Evolutionary conservation across 2,329 filamentous ascomycete species (phyloP), one percentile per base, ranked within the genome.

Genomic region (Pseudocercospora fijiensis): DNA sequence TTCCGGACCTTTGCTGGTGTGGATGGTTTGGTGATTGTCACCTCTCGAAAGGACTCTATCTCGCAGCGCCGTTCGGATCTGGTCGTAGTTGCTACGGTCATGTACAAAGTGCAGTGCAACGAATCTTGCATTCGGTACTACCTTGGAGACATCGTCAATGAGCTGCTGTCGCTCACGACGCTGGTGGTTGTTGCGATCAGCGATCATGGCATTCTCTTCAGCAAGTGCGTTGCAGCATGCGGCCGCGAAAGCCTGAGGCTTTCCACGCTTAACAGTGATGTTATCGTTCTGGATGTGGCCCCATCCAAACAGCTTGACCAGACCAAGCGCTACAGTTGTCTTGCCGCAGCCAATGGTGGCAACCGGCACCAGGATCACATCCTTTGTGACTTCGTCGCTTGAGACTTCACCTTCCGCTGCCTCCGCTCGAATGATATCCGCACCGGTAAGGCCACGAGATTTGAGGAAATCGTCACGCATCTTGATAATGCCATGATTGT

Each of bases 11-110:
- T 90, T 89, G 52, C 86, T 89, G 10, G 94, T 93, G 73, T 95
- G 92, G 64, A 99, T 98, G 0, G 95, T 99, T 78, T 99, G 95
- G 76, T 99, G 95, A 73, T 98, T 98, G 76, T 99, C 92, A 13
- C 95, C 95, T 22, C 95, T 89, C 5, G 86, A 84, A 20, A 97
- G 80, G 0, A 99, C 91, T 57, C 95, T 88, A 67, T 88, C 84
- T 62, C 86, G 88, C 0, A 92, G 96, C 26, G 94, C 83, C 62
- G 85, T 81, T 51, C 90, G 86, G 66, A 98, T 91, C 30, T 85
- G 82, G 57, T 90, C 84, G 7, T 95, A 85, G 68, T 91, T 80
- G 43, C 80, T 72, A 18, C 78, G 81, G 62, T 92, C 86, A 73
- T 98, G 95, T 6, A 91, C 88, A 73, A 93, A 99, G 72, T 98